Percentiles rank a stretch among this genome's conserved stretches.
Evolutionary conservation across 768 basidiomycete species (phyloP).

Genomic region (Gelatoporia subvermispora): DNA sequence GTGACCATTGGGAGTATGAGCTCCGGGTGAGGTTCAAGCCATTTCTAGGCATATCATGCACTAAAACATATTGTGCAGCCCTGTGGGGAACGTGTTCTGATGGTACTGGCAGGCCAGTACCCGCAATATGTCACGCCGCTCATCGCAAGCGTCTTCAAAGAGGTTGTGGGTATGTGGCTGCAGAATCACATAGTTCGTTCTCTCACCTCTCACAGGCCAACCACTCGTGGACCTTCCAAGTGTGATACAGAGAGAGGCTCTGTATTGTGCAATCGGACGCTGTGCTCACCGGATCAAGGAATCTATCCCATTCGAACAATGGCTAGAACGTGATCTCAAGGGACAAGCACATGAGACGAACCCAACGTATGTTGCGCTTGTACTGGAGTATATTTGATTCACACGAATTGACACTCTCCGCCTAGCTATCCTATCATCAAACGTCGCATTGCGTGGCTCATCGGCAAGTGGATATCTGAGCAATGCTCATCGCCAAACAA

Average conservation of each 20-base stretch:
- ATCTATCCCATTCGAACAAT: conserved; percentile 62
- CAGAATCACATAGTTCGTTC: neutral
- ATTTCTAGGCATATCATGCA: neutral
- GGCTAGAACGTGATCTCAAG: conserved; percentile 58
- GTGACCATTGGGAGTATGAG: conserved; percentile 91
- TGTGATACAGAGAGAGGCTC: conserved; percentile 75
- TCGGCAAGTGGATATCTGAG: conserved; percentile 85
- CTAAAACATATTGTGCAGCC: conserved; percentile 44
- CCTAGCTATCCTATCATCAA: conserved; percentile 86
- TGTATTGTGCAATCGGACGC: conserved; percentile 88
- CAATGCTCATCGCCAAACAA: conserved; percentile 56
- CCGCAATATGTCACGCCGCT: conserved; percentile 63
- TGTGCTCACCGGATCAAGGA: conserved; percentile 62
- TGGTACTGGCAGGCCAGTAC: conserved; percentile 72
- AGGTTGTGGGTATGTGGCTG: conserved; percentile 46
- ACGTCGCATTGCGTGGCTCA: conserved; percentile 90
- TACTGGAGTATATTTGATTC: neutral
- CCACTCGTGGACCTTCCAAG: conserved; percentile 48
- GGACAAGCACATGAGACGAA: conserved; percentile 57
- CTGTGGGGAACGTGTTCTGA: conserved; percentile 88
- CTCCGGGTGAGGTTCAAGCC: conserved; percentile 53
- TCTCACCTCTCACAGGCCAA: conserved; percentile 29
- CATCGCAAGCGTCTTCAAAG: conserved; percentile 53
- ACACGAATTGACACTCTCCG: conserved; percentile 2
- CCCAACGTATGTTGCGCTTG: conserved; percentile 41